phyloP scores from a whole-genome alignment of 1,139 yeast species.

The Suhomyces guaymorum region DNA sequence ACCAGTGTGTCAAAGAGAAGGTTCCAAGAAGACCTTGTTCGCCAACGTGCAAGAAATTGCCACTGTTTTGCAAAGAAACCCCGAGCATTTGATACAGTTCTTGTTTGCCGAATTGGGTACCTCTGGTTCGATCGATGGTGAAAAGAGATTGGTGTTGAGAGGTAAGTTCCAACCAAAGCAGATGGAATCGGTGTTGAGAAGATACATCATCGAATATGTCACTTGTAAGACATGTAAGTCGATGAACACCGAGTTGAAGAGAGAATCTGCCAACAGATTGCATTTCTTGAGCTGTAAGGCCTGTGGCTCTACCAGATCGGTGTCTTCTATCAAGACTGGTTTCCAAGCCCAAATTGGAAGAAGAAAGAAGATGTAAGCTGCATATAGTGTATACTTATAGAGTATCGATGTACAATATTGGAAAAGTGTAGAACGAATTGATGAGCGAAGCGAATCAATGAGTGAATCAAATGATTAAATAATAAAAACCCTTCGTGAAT shows the following conservation, averaged over 20 bases:
- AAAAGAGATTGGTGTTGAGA: slow-evolving; percentile 91
- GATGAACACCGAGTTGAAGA: slow-evolving; percentile 92
- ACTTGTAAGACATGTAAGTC: slow-evolving; percentile 99
- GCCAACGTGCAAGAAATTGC: slow-evolving; percentile 95
- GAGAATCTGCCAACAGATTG: slow-evolving; percentile 93
- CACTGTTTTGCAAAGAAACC: slow-evolving; percentile 91
- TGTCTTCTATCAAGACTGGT: slow-evolving; percentile 97
- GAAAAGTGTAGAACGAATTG: not conserved
- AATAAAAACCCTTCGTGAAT: no score
- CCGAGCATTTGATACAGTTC: slow-evolving; percentile 95
- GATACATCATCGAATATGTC: slow-evolving; percentile 95
- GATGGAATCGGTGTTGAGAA: slow-evolving; percentile 92
- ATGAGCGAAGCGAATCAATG: not conserved
- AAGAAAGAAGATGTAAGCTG: slow-evolving; percentile 54
- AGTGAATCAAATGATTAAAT: no score
- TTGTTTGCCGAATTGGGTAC: slow-evolving; percentile 99
- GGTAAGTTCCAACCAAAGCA: slow-evolving; percentile 98
- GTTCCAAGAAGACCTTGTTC: slow-evolving; percentile 92
- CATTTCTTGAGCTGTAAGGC: slow-evolving; percentile 97
- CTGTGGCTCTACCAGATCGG: slow-evolving; percentile 97
- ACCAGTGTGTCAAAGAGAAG: slow-evolving; percentile 95
- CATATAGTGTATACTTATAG: not conserved
- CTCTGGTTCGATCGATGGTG: slow-evolving; percentile 98
- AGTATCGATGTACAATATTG: slow-evolving; percentile 1
- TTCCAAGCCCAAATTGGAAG: slow-evolving; percentile 95